phyloP scores from a whole-genome alignment of 768 basidiomycete species.

The Amanita molliuscula region DNA sequence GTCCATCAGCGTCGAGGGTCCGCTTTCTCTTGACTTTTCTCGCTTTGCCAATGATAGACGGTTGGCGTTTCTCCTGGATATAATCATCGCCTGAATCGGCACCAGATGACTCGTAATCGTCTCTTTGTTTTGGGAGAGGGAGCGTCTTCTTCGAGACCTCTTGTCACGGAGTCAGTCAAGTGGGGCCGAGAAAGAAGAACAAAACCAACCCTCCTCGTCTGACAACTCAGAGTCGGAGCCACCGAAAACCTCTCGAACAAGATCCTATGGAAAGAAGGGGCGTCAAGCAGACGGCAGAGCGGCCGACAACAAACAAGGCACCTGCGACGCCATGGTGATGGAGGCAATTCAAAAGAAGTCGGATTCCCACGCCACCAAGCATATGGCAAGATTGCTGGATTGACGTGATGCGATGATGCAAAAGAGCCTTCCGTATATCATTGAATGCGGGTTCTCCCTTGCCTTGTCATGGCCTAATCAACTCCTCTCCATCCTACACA shows the following conservation, averaged over 20 bases:
- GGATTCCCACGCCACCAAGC: conserved; percentile 3
- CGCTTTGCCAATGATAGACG: conserved; percentile 18
- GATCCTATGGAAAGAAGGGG: conserved; percentile 18
- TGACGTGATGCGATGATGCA: not conserved
- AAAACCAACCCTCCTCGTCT: conserved; percentile 46
- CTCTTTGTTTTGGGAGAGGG: conserved; percentile 18
- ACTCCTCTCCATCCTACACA: conserved; percentile 9
- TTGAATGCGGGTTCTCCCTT: no score
- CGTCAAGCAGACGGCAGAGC: conserved; percentile 8
- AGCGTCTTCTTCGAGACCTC: conserved; percentile 12
- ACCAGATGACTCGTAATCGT: conserved; percentile 45
- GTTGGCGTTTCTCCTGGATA: conserved; percentile 23
- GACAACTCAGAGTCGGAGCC: conserved; percentile 81
- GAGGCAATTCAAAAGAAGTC: not conserved
- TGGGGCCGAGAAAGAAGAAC: not conserved
- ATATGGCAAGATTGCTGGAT: not conserved
- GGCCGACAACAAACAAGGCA: not conserved
- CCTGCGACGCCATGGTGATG: conserved; percentile 15
- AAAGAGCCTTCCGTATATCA: no score
- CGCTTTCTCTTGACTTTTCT: conserved; percentile 22
- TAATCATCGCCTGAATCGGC: conserved; percentile 42
- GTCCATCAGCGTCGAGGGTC: conserved; percentile 18
- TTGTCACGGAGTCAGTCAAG: not conserved
- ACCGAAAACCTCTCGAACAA: conserved; percentile 71
- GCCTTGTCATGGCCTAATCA: not conserved